Evolutionary conservation across 495 filamentous ascomycete genomes (phyloP).

Genomic region (Ramalina intermedia): DNA sequence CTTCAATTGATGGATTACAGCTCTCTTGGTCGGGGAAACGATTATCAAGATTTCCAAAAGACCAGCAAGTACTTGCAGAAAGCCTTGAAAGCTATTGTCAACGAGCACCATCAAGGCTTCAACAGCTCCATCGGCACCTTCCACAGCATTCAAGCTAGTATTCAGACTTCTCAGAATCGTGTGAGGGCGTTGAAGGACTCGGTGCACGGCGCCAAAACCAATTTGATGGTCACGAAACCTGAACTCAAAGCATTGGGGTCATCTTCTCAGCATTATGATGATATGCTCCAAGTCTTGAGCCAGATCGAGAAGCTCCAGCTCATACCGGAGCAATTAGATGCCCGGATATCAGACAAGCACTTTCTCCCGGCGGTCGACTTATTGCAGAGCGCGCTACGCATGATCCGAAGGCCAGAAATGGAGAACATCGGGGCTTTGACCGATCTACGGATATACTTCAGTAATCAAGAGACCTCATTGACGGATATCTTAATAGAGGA

Average conservation of each 20-base stretch:
- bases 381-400: constrained; percentile 68
- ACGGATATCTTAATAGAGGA: constrained; percentile 95
- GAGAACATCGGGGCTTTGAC: constrained; percentile 82
- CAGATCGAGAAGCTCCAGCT: constrained; percentile 78
- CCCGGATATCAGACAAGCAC: constrained; percentile 85
- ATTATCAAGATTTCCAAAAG: constrained; percentile 67
- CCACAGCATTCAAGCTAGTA: constrained; percentile 92
- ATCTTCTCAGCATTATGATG: constrained; percentile 80
- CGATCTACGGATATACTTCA: constrained; percentile 75
- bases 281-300: constrained; percentile 68
- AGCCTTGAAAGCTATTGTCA: constrained; percentile 88
- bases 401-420: constrained; percentile 73
- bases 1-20: constrained; percentile 87
- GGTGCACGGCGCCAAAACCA: constrained; percentile 65
- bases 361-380: constrained; percentile 88
- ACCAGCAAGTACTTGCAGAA: constrained; percentile 75
- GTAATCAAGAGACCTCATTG: constrained; percentile 80
- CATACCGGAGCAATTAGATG: constrained; percentile 87
- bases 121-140: constrained; percentile 98
- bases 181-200: constrained; percentile 72
- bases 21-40: constrained; percentile 77
- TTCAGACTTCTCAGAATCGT: constrained; percentile 73
- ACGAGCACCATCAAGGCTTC: constrained; percentile 97
- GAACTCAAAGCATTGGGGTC: constrained; percentile 78
- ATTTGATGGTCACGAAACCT: constrained; percentile 73